Conservation (phyloP, 2,329 filamentous ascomycete species). For the Diplodia sapinea region DNA sequence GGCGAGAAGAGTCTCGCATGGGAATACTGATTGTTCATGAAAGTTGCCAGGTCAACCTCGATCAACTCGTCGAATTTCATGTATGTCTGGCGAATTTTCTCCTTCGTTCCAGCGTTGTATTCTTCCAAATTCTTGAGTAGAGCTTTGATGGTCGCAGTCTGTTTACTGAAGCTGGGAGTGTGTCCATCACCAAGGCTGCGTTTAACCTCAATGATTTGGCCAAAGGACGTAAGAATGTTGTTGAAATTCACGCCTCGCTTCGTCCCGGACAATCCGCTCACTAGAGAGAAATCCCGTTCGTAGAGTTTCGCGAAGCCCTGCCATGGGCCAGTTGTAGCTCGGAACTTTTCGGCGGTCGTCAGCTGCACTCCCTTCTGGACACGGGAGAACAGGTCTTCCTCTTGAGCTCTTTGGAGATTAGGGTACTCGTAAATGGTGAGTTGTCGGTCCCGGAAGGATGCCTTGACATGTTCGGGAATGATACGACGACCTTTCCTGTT, state of each 20-base stretch:
- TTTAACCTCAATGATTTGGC: slow-evolving; percentile 46
- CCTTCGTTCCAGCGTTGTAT: slow-evolving; percentile 41
- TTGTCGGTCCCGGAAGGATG: slow-evolving; percentile 48
- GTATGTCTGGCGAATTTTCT: slow-evolving; percentile 45
- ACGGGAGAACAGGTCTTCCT: slow-evolving; percentile 57
- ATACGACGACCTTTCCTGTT: slow-evolving; percentile 35
- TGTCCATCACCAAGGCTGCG: slow-evolving; percentile 37
- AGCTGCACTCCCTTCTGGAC: slow-evolving; percentile 56
- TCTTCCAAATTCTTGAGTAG: slow-evolving; percentile 40
- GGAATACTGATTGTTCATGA: slow-evolving; percentile 39
- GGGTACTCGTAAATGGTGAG: slow-evolving; percentile 54
- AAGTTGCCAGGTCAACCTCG: slow-evolving; percentile 38
- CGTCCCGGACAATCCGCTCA: slow-evolving; percentile 45
- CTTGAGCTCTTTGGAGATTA: slow-evolving; percentile 48
- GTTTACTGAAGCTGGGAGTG: slow-evolving; percentile 39
- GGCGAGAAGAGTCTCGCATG: slow-evolving; percentile 45
- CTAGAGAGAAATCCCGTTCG: slow-evolving; percentile 49
- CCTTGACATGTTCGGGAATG: slow-evolving; percentile 45
- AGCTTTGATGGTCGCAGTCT: slow-evolving; percentile 35
- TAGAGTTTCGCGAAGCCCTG: slow-evolving; percentile 52
- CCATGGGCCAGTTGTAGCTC: slow-evolving; percentile 54
- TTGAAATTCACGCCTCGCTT: slow-evolving; percentile 44
- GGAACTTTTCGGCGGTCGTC: slow-evolving; percentile 54
- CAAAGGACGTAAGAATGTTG: slow-evolving; percentile 44
- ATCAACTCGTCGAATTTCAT: slow-evolving; percentile 41